phyloP scores from a whole-genome alignment of 148 eudicot genomes.

The Rhododendron griersonianum region DNA sequence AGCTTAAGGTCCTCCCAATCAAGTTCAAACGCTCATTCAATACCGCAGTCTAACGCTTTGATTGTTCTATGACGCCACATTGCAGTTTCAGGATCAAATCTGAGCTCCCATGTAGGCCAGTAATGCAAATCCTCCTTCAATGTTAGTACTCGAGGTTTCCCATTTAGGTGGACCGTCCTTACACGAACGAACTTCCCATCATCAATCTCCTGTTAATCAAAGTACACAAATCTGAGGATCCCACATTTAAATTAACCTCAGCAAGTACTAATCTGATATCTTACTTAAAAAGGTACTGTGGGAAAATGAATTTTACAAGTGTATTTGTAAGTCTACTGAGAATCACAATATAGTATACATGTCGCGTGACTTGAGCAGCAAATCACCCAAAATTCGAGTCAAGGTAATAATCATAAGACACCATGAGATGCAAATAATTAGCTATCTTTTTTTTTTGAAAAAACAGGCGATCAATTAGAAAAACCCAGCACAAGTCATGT shows the following conservation, averaged over 20 bases:
- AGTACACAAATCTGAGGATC: not conserved
- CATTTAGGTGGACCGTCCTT: constrained; percentile 76
- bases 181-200: constrained; percentile 80
- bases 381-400: not conserved
- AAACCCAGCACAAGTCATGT: not conserved
- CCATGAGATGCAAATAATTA: not conserved
- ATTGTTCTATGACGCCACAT: constrained; percentile 63
- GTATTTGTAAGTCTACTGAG: not conserved
- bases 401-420: not conserved
- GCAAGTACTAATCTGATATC: not conserved
- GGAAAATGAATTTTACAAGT: not conserved
- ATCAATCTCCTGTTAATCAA: constrained; percentile 47
- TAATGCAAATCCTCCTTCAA: constrained; percentile 94
- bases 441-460: not conserved
- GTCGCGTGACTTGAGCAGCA: not conserved
- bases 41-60: constrained; percentile 39
- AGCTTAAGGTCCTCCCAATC: not conserved
- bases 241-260: not conserved
- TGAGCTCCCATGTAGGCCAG: constrained; percentile 98
- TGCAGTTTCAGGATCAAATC: constrained; percentile 69
- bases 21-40: constrained; percentile 20
- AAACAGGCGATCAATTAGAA: not conserved
- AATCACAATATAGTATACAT: not conserved
- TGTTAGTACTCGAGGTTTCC: constrained; percentile 86
- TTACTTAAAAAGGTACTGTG: not conserved